Evolutionary conservation across 345 rosid species (phyloP).

Genomic region (Salix brachista): DNA sequence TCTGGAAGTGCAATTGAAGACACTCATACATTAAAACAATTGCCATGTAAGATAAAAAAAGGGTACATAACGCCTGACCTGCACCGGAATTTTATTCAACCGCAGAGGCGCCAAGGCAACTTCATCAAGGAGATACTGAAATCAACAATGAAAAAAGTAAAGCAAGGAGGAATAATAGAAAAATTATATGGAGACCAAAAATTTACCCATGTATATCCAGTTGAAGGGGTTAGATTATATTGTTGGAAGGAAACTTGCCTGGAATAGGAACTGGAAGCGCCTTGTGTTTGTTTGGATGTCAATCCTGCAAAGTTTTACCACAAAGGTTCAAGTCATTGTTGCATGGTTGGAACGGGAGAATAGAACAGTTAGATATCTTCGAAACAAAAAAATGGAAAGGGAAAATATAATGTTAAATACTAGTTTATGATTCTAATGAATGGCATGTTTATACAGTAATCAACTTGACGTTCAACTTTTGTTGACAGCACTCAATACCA

Average conservation of each 20-base stretch:
- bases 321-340: not conserved
- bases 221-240: not conserved
- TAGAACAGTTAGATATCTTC: not conserved
- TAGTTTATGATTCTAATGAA: not conserved
- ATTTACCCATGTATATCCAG: not conserved
- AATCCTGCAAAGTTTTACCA: constrained; percentile 53
- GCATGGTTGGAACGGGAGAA: not conserved
- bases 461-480: not conserved
- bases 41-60: not conserved
- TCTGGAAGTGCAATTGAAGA: not conserved
- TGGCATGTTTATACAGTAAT: not conserved
- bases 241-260: constrained; percentile 38
- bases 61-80: constrained; percentile 40
- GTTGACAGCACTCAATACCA: not conserved
- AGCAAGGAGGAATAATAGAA: not conserved
- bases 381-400: not conserved
- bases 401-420: not conserved
- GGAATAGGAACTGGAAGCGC: constrained; percentile 75
- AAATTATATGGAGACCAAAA: not conserved
- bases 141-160: constrained; percentile 6
- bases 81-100: constrained; percentile 71
- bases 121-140: constrained; percentile 88
- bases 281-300: constrained; percentile 85
- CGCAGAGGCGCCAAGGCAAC: constrained; percentile 63
- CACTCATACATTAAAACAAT: not conserved